Base-by-base conservation (phyloP, 2,329 filamentous ascomycete species). In the Orbilia javanica region DNA sequence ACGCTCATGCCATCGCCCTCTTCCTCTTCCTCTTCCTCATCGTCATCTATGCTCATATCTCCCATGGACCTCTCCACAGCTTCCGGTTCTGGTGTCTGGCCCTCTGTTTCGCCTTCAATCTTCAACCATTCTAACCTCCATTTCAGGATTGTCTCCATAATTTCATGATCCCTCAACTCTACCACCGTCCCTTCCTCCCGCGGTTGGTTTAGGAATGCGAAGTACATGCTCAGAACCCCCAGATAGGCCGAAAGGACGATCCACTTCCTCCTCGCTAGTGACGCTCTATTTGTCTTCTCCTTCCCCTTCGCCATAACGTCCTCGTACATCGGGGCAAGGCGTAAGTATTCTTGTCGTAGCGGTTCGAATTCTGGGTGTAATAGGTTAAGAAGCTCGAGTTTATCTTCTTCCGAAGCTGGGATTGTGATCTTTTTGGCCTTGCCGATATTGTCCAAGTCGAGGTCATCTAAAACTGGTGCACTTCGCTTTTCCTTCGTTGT, bases 351-450 rank as follows among this genome's bases (percentile, higher is more conserved):
- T 80, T 92, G 90, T 57, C 92, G 91, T 42, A 99, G 87, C 71
- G 91, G 91, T 79, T 96, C 92, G 80, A 98, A 96, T 83, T 99
- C 96, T 1, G 96, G 96, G 83, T 99, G 97, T 83, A 93, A 88
- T 55, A 90, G 88, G 81, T 91, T 90, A 63, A 99, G 85, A 15
- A 97, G 88, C 82, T 90, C 91, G 79, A 92, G 85, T 80, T 90
- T 89, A 83, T 97, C 94, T 48, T 92, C 90, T 3, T 89, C 84
- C 5, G 88, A 86, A 91, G 93, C 90, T 11, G 93, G 91, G 72
- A 98, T 90, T 81, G 94, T 91, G 48, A 81, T 96, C 92, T 72
- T 78, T 62, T 50, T 78, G 64, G 48, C 18, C 22, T 46, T 65
- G 11, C 79, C 72, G n/a, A 98, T 25, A 4, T 52, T 63, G 3